Base-by-base conservation (phyloP, 2,329 filamentous ascomycete species). In the Dichotomopilus funicola region DNA sequence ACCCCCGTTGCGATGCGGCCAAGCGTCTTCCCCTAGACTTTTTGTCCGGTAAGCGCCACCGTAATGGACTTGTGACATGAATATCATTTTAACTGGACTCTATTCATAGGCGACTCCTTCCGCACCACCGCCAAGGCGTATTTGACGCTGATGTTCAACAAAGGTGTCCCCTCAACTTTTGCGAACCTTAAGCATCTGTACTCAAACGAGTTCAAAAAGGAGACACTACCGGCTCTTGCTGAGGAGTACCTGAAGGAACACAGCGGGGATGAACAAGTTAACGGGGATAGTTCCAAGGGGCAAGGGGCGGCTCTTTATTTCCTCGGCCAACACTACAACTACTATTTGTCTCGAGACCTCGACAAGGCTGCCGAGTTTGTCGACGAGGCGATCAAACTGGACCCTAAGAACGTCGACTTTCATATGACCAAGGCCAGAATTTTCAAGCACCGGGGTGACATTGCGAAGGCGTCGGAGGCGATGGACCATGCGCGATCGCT, bases 151-250 rank as follows among this genome's bases (percentile, higher is more conserved):
- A 95, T 95, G 87, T 78, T 99, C 55, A 85, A 88, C 71, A 95
- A 92, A 72, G 94, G 92, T 9, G 88, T 97, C 4, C 92, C 94
- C 1, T 99, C 94, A 2, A 91, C 92, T 3, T 99, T 99, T 72
- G 91, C 91, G 38, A 99, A 97, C 71, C 80, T 99, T 58, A 99
- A 99, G 75, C 85, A 95, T 62, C 80, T 99, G 27, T 99, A 97
- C 74, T 78, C 78, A 11, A 86, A 96, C 68, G 63, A 79, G 0
- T 79, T 74, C 63, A 99, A 99, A 76, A 88, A 86, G 68, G 78
- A 86, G n/a, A 80, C 78, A 0, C 81, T 99, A 42, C 83, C 87
- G 61, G 77, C 83, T 40, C 71, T 97, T 42, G 91, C 89, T 1
- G 82, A 94, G 64, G 82, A 87, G 51, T 97, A 96, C 66, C 78